Percentiles rank a stretch among this genome's conserved stretches.
Evolutionary conservation across 2,329 filamentous ascomycete genomes (phyloP).

Genomic region (Epichloe hybrida): DNA sequence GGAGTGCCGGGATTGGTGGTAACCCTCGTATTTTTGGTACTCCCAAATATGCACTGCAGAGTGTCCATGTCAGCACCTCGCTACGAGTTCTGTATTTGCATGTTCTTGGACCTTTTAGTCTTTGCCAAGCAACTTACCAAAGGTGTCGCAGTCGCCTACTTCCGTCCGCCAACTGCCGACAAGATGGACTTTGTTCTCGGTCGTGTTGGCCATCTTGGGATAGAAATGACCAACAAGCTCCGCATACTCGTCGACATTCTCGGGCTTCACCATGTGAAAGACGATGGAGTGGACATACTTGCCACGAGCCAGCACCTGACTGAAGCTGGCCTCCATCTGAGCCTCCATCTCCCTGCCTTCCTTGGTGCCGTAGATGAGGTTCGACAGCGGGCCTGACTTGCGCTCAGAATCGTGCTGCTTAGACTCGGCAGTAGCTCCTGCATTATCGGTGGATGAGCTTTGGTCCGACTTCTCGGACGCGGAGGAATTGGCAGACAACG

Average conservation of each 20-base stretch:
- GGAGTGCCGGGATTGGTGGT: slow-evolving; percentile 78
- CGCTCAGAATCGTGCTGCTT: slow-evolving; percentile 44
- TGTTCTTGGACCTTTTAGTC: not conserved
- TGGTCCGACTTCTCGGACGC: slow-evolving; percentile 27
- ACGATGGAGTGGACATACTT: slow-evolving; percentile 99
- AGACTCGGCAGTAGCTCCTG: slow-evolving; percentile 37
- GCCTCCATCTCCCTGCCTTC: slow-evolving; percentile 89
- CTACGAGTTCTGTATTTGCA: not conserved
- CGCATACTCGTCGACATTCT: slow-evolving; percentile 91
- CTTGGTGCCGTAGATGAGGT: slow-evolving; percentile 91
- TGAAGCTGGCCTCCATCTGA: slow-evolving; percentile 93
- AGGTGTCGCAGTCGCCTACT: slow-evolving; percentile 93
- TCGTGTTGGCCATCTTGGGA: slow-evolving; percentile 68
- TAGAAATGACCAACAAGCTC: slow-evolving; percentile 86
- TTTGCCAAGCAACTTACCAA: slow-evolving; percentile 46
- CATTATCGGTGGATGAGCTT: slow-evolving; percentile 22
- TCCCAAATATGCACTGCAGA: slow-evolving; percentile 92
- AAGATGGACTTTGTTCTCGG: slow-evolving; percentile 87
- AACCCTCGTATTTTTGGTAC: slow-evolving; percentile 92
- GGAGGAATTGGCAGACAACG: slow-evolving; percentile 30
- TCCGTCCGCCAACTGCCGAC: slow-evolving; percentile 98
- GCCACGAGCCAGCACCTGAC: slow-evolving; percentile 82
- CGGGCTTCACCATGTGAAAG: slow-evolving; percentile 88
- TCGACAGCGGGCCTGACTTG: slow-evolving; percentile 62
- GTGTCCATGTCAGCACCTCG: not conserved